phyloP scores from a whole-genome alignment of 2,329 filamentous ascomycete genomes.

The Penicillium sp. region DNA sequence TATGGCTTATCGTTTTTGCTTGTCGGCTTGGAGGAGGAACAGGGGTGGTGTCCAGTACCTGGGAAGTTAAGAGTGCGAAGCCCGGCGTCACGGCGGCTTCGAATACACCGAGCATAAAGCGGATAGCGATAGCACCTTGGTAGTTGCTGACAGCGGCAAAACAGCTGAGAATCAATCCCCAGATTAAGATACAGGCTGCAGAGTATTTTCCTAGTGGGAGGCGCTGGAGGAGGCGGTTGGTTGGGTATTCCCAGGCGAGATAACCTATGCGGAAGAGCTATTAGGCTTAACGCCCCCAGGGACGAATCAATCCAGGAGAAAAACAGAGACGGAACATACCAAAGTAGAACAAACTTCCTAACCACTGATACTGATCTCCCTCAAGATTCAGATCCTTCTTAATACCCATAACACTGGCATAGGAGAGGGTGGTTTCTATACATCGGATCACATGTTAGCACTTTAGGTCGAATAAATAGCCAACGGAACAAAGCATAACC shows the following conservation, averaged over 20 bases:
- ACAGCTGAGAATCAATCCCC: conserved; percentile 53
- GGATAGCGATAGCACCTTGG: conserved; percentile 53
- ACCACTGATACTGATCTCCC: conserved; percentile 45
- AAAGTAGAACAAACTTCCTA: conserved; percentile 46
- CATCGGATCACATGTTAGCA: background rate
- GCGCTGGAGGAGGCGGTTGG: conserved; percentile 55
- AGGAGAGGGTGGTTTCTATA: conserved; percentile 43
- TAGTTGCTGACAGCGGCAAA: conserved; percentile 57
- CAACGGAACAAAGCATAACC: background rate
- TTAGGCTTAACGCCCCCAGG: background rate
- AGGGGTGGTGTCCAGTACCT: conserved; percentile 20
- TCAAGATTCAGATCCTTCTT: conserved; percentile 39
- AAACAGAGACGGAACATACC: conserved; percentile 22
- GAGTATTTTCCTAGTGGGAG: conserved; percentile 60
- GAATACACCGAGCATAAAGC: conserved; percentile 60
- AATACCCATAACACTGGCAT: conserved; percentile 49
- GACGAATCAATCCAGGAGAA: background rate
- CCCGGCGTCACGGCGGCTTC: conserved; percentile 62
- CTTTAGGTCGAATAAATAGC: background rate
- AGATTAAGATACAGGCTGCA: conserved; percentile 55
- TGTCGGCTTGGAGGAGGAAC: background rate
- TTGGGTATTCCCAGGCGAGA: conserved; percentile 57
- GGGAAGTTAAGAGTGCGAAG: conserved; percentile 58
- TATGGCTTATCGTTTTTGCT: background rate
- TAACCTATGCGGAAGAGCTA: conserved; percentile 29